Conservation (phyloP, 371 early-diverging fungal species). For the Encephalitozoon hellem region DNA sequence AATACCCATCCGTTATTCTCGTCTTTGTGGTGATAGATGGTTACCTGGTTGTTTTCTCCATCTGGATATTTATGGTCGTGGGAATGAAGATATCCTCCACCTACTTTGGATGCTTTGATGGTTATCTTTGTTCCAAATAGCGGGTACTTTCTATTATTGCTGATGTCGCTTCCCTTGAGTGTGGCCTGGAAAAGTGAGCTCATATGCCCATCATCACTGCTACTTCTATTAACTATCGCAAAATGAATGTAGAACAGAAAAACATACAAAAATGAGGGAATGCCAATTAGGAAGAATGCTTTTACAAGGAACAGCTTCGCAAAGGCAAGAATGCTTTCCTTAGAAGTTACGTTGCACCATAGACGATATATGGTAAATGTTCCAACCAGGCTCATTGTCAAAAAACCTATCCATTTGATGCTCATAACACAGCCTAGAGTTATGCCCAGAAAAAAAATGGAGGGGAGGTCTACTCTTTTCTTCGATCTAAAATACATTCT, state of each 20-base stretch:
- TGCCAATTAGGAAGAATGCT: constrained; percentile 65
- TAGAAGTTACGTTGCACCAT: constrained; percentile 68
- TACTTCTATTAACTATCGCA: constrained; percentile 70
- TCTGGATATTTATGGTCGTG: constrained; percentile 82
- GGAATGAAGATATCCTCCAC: constrained; percentile 88
- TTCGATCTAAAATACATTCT: constrained; percentile 57
- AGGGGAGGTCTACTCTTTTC: constrained; percentile 69
- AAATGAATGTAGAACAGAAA: constrained; percentile 82
- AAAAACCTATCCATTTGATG: constrained; percentile 97
- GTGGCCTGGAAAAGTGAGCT: constrained; percentile 87
- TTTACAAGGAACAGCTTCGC: constrained; percentile 65
- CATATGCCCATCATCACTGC: constrained; percentile 92
- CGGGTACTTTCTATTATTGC: constrained; percentile 74
- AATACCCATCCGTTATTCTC: constrained; percentile 80
- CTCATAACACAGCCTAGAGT: constrained; percentile 74
- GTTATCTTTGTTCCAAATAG: constrained; percentile 81
- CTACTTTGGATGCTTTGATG: constrained; percentile 72
- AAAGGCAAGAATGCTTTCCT: constrained; percentile 69
- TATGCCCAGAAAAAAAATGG: constrained; percentile 68
- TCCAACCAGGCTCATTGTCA: constrained; percentile 84
- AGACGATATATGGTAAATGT: constrained; percentile 80
- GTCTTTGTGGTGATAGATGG: constrained; percentile 90
- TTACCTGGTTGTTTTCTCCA: constrained; percentile 70
- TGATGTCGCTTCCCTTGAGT: constrained; percentile 72
- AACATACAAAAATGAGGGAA: constrained; percentile 78